Evolutionary conservation across 2,329 filamentous ascomycete genomes (phyloP).

Genomic region (Beauveria sp.): DNA sequence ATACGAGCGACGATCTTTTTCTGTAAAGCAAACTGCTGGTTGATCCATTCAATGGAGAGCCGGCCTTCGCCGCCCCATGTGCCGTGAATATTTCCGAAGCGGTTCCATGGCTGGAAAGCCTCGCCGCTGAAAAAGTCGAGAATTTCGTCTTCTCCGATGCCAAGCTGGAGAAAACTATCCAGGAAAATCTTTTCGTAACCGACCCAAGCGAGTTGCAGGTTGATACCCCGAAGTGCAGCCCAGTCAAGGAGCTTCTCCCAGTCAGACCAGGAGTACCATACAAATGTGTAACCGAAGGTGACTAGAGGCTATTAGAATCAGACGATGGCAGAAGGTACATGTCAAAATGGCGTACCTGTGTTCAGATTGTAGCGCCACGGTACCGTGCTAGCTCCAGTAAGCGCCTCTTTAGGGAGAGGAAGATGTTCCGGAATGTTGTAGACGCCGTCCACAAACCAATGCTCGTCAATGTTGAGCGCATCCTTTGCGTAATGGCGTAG

Average conservation of each 20-base stretch:
- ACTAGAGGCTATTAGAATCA: neutral
- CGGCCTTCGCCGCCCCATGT: slow-evolving; percentile 34
- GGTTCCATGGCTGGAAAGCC: neutral
- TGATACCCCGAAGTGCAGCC: slow-evolving; percentile 42
- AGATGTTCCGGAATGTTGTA: neutral
- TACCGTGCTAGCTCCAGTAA: slow-evolving; percentile 2
- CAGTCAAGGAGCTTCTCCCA: slow-evolving; percentile 46
- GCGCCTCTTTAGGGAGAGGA: neutral
- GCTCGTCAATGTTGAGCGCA: neutral
- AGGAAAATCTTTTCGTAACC: slow-evolving; percentile 42
- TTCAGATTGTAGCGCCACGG: slow-evolving; percentile 10
- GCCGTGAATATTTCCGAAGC: slow-evolving; percentile 23
- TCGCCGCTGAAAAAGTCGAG: neutral
- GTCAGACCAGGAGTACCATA: slow-evolving; percentile 32
- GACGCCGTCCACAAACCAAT: slow-evolving; percentile 1
- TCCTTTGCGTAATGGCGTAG: slow-evolving; percentile 8
- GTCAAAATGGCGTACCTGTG: neutral
- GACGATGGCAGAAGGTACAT: too few species aligned
- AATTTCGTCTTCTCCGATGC: slow-evolving; percentile 23
- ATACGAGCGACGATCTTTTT: slow-evolving; percentile 40
- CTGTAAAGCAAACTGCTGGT: slow-evolving; percentile 38
- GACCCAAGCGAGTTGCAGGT: slow-evolving; percentile 43
- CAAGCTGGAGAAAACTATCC: slow-evolving; percentile 37
- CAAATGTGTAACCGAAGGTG: slow-evolving; percentile 6
- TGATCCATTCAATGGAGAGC: slow-evolving; percentile 36